These are phyloP conservation scores for Flaveria brownii DNA, from an alignment of 129 eudicot genomes.

Conservation along the genomic window DNA sequence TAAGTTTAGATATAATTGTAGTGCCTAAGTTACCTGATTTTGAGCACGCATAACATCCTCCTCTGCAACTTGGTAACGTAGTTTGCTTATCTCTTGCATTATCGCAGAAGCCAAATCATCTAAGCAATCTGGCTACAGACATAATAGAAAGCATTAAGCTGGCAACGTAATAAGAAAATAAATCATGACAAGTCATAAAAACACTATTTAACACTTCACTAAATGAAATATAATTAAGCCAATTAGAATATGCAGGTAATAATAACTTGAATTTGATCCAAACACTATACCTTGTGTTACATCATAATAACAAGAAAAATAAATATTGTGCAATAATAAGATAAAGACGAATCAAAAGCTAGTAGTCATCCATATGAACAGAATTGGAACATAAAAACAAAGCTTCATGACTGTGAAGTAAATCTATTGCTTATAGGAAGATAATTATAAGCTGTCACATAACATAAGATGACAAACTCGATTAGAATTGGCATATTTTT, in stretches of 20 bases:
- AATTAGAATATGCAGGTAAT: background rate
- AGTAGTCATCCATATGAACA: background rate
- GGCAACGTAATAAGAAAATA: slow-evolving; percentile 9
- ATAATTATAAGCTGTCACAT: background rate
- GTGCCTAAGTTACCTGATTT: slow-evolving; percentile 53
- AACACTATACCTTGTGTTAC: background rate
- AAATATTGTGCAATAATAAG: background rate
- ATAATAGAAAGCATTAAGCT: slow-evolving; percentile 20
- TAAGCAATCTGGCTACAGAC: slow-evolving; percentile 64
- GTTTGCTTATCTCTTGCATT: slow-evolving; percentile 69
- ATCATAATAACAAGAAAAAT: background rate
- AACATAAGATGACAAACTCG: background rate
- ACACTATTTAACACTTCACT: slow-evolving; percentile 10
- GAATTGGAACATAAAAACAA: background rate
- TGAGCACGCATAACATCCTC: slow-evolving; percentile 82
- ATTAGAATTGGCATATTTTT: background rate
- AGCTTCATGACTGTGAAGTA: background rate
- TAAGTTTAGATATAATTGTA: too few species aligned
- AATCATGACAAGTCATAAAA: slow-evolving; percentile 1
- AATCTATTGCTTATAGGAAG: background rate
- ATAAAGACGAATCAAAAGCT: slow-evolving; percentile 1
- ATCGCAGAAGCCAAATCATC: slow-evolving; percentile 76
- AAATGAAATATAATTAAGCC: background rate
- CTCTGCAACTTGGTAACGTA: slow-evolving; percentile 63
- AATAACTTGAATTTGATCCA: background rate